These are phyloP conservation scores for Magnusiomyces sp. DNA, from an alignment of 1,139 yeast genomes.

Conservation along the genomic window DNA sequence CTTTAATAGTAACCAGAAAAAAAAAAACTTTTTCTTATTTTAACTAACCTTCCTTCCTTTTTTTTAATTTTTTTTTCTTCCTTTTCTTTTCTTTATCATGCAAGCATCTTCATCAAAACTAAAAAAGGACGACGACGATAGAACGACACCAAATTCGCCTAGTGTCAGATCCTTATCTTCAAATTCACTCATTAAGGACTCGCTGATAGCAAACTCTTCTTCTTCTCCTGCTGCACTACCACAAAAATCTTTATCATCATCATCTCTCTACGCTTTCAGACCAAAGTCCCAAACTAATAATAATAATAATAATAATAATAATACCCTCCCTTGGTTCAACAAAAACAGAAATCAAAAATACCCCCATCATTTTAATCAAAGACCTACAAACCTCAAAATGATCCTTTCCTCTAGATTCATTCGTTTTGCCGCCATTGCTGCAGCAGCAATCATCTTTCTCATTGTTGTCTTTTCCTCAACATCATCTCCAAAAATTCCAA, in stretches of 20 bases:
- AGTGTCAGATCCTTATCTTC: neutral
- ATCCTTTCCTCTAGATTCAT: neutral
- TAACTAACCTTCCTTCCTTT: neutral
- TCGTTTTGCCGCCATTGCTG: neutral
- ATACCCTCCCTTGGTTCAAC: neutral
- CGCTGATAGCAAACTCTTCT: neutral
- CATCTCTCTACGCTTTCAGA: neutral
- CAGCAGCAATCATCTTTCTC: neutral
- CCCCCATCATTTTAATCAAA: neutral
- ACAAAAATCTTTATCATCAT: neutral
- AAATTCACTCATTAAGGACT: neutral
- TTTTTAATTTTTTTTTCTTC: neutral
- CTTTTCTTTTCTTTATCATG: neutral
- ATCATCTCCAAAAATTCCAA: neutral
- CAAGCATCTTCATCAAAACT: neutral
- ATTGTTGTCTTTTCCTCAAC: neutral
- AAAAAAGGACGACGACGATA: neutral
- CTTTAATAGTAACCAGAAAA: neutral
- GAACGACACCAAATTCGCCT: neutral
- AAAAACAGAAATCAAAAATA: neutral
- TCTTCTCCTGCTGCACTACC: neutral
- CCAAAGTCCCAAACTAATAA: neutral
- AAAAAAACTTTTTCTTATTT: conserved; percentile 1
- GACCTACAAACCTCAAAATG: neutral
- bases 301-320: neutral